A percentile compares a stretch with the other conserved stretches of the same genome.
Evolutionary conservation across 352 stramenopile genomes (phyloP).

Genomic region (Phytophthora cactorum): DNA sequence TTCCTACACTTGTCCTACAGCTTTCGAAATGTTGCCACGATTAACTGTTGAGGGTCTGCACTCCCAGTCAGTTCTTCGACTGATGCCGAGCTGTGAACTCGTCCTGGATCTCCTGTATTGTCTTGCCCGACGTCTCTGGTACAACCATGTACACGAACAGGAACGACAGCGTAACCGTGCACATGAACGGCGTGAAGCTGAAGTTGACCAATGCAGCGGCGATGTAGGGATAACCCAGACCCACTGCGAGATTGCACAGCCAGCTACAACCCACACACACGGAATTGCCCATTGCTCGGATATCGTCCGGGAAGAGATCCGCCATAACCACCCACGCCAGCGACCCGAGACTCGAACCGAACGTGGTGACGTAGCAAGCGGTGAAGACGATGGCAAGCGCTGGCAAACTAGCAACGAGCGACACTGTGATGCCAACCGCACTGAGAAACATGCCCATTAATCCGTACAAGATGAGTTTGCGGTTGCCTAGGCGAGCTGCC

Average conservation of each 20-base stretch:
- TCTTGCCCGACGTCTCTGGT: slow-evolving; percentile 18
- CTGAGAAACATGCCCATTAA: slow-evolving; percentile 33
- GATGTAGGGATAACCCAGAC: slow-evolving; percentile 56
- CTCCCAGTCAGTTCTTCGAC: neutral
- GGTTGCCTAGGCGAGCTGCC: slow-evolving; percentile 27
- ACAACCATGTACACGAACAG: slow-evolving; percentile 14
- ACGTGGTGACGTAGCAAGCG: slow-evolving; percentile 45
- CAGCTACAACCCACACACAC: slow-evolving; percentile 52
- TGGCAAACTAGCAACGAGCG: slow-evolving; percentile 37
- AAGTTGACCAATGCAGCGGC: slow-evolving; percentile 34
- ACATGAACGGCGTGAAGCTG: slow-evolving; percentile 23
- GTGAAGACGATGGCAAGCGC: slow-evolving; percentile 49
- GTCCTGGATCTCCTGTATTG: slow-evolving; percentile 16
- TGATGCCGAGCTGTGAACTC: slow-evolving; percentile 5
- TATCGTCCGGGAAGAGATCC: slow-evolving; percentile 56
- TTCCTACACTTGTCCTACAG: no score
- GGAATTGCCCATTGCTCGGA: slow-evolving; percentile 44
- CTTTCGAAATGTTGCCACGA: no score
- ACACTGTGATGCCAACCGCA: slow-evolving; percentile 51
- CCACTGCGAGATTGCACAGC: slow-evolving; percentile 53
- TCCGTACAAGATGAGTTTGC: slow-evolving; percentile 35
- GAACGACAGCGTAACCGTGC: slow-evolving; percentile 9
- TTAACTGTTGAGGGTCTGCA: no score
- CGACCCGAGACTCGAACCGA: slow-evolving; percentile 50
- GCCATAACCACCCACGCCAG: slow-evolving; percentile 50